phyloP scores from a whole-genome alignment of 208 protist species.

The Acanthamoeba healyi region DNA sequence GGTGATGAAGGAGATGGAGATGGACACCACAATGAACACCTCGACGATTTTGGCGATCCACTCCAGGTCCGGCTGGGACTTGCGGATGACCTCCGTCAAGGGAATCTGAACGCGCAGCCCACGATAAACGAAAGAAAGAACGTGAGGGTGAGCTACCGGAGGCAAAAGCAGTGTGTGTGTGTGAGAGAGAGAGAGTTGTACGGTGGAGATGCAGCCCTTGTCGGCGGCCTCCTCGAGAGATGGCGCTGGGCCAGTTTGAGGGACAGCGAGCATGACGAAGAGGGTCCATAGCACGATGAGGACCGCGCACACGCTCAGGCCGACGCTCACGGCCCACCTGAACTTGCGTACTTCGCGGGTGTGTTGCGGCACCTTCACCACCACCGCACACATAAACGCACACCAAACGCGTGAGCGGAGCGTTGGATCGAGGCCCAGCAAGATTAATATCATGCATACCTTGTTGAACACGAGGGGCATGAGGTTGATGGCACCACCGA shows the following conservation, averaged over 20 bases:
- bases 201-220: conserved; percentile 77
- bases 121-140: no score
- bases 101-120: no score
- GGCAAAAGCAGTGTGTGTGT: no score
- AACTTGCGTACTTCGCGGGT: conserved; percentile 61
- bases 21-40: conserved; percentile 86
- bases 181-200: neutral
- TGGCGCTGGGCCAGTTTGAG: conserved; percentile 71
- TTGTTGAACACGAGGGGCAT: conserved; percentile 85
- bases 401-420: neutral
- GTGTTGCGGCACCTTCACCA: neutral
- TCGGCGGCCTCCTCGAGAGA: conserved; percentile 67
- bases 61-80: conserved; percentile 78
- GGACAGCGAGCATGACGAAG: conserved; percentile 85
- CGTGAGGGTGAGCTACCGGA: no score
- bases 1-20: conserved; percentile 87
- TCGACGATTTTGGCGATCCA: conserved; percentile 83
- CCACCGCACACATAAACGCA: neutral
- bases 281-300: conserved; percentile 87
- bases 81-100: conserved; percentile 83
- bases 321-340: conserved; percentile 59
- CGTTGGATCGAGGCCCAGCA: no score
- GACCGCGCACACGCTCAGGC: conserved; percentile 78
- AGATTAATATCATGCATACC: neutral
- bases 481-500: conserved; percentile 82